These are phyloP conservation scores for Thalassiosira delicatula DNA, from an alignment of 352 stramenopile species.

Conservation along the genomic window DNA sequence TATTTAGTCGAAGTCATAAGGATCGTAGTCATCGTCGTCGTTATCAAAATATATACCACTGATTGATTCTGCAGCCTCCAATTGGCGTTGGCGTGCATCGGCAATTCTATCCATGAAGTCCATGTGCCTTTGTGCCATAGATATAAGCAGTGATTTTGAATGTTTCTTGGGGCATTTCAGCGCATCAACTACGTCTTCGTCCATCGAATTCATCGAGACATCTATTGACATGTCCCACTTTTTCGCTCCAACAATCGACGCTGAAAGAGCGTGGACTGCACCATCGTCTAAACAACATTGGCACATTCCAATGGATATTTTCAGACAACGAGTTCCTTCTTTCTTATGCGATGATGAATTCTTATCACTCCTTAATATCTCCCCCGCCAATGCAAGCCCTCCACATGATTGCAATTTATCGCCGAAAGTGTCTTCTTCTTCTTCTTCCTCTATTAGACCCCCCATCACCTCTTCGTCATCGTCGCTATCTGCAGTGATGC, in stretches of 20 bases:
- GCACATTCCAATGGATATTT: slow-evolving; percentile 63
- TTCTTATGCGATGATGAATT: slow-evolving; percentile 13
- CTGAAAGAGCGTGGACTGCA: slow-evolving; percentile 77
- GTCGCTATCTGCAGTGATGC: slow-evolving; percentile 75
- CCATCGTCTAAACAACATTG: slow-evolving; percentile 77
- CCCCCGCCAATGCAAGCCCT: slow-evolving; percentile 50
- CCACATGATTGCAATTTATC: slow-evolving; percentile 47
- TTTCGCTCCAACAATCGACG: slow-evolving; percentile 60
- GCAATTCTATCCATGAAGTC: slow-evolving; percentile 67
- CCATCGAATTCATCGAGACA: slow-evolving; percentile 76
- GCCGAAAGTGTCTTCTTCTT: slow-evolving; percentile 47
- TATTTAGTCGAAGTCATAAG: slow-evolving; percentile 37
- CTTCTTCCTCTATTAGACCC: slow-evolving; percentile 52
- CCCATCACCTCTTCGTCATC: slow-evolving; percentile 78
- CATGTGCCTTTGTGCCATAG: slow-evolving; percentile 73
- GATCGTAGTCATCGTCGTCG: slow-evolving; percentile 43
- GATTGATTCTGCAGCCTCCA: slow-evolving; percentile 57
- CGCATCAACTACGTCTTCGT: slow-evolving; percentile 68
- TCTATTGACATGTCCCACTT: slow-evolving; percentile 66
- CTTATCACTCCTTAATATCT: slow-evolving; percentile 43
- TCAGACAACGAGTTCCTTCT: slow-evolving; percentile 9
- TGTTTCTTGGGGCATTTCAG: slow-evolving; percentile 53
- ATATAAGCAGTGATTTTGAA: slow-evolving; percentile 50
- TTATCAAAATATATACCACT: slow-evolving; percentile 38
- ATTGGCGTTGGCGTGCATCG: slow-evolving; percentile 59